Percentiles rank a stretch among this genome's conserved stretches.
Evolutionary conservation across 306 rosid species (phyloP).

Genomic region (Vigna mungo): DNA sequence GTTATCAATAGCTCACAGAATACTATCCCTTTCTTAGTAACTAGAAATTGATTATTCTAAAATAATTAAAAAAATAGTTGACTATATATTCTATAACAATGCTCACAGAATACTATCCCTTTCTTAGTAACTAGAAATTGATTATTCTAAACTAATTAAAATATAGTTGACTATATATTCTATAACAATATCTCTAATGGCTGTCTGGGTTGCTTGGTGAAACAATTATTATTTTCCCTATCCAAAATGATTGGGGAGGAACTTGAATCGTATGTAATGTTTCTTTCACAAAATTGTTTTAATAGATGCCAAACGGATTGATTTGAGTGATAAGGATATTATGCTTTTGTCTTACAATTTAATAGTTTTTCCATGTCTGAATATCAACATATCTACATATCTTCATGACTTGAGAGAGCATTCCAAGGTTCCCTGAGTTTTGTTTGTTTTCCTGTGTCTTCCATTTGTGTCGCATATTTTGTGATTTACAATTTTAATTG

Average conservation of each 20-base stretch:
- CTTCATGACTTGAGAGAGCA: too few species aligned
- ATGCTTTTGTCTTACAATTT: neutral
- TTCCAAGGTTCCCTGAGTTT: too few species aligned
- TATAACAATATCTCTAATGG: neutral
- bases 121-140: neutral
- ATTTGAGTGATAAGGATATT: constrained; percentile 17
- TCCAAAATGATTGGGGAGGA: constrained; percentile 18
- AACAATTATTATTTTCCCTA: neutral
- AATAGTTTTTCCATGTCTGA: neutral
- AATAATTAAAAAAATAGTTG: too few species aligned
- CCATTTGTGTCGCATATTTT: too few species aligned
- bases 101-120: neutral
- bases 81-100: too few species aligned
- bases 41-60: too few species aligned
- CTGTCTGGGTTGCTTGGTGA: neutral
- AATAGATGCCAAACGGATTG: neutral
- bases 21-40: too few species aligned
- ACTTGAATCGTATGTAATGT: neutral
- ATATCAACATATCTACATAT: constrained; percentile 21
- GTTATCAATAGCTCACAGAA: too few species aligned
- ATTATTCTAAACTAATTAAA: neutral
- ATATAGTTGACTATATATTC: neutral
- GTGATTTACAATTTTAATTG: too few species aligned
- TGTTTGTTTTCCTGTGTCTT: neutral
- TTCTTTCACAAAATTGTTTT: neutral